These are phyloP conservation scores for Thalassiosira livingstoniorum DNA, from an alignment of 352 stramenopile genomes.

Conservation along the genomic window DNA sequence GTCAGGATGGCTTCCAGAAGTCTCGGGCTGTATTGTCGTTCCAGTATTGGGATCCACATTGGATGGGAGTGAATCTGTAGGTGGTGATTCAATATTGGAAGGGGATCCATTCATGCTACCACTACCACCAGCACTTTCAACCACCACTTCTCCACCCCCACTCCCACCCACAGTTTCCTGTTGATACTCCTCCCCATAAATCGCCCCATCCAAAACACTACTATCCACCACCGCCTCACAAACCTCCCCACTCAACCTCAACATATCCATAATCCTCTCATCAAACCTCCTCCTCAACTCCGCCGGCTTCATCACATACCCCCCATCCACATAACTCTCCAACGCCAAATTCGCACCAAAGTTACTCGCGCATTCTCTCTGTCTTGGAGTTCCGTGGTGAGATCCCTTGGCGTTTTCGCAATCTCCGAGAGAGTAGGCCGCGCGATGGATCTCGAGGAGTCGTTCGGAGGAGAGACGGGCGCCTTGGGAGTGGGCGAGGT, in stretches of 20 bases:
- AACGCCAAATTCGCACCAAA: slow-evolving; percentile 43
- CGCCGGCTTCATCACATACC: slow-evolving; percentile 5
- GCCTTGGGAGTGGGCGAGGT: slow-evolving; percentile 21
- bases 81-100: too few species aligned
- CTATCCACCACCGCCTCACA: slow-evolving; percentile 18
- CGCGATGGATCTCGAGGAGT: slow-evolving; percentile 28
- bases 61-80: too few species aligned
- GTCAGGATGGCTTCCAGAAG: too few species aligned
- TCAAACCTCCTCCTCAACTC: slow-evolving; percentile 21
- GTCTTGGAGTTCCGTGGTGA: slow-evolving; percentile 45
- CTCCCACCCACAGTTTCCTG: not conserved
- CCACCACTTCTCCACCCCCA: not conserved
- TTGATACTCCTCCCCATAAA: slow-evolving; percentile 26
- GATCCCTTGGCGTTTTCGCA: slow-evolving; percentile 16
- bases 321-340: slow-evolving; percentile 19
- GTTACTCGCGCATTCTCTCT: slow-evolving; percentile 47
- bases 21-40: too few species aligned
- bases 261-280: slow-evolving; percentile 13
- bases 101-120: too few species aligned
- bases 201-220: slow-evolving; percentile 18
- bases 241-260: slow-evolving; percentile 10
- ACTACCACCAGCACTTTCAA: not conserved
- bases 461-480: slow-evolving; percentile 1
- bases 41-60: too few species aligned
- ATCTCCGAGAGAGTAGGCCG: slow-evolving; percentile 50